Percentiles rank a stretch among this genome's conserved stretches.
Evolutionary conservation across 169 alveolate species (phyloP).

Genomic region (Plasmodium gallinaceum): DNA sequence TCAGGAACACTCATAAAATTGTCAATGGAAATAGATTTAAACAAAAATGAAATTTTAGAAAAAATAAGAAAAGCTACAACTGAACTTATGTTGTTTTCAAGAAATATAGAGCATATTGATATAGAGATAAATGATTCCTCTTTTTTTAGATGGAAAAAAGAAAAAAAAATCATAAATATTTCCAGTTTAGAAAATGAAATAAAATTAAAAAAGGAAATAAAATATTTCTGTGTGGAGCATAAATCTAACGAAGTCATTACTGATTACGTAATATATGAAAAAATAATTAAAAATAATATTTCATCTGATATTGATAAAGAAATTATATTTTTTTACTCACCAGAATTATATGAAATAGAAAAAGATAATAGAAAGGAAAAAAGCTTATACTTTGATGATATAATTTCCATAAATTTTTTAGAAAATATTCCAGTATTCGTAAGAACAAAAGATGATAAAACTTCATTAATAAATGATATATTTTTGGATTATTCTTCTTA

Average conservation of each 20-base stretch:
- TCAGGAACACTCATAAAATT: conserved; percentile 45
- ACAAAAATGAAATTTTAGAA: conserved; percentile 9
- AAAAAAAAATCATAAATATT: conserved; percentile 1
- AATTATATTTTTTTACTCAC: background rate
- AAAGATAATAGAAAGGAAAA: conserved; percentile 9
- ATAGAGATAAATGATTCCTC: conserved; percentile 24
- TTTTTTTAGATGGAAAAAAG: conserved; percentile 20
- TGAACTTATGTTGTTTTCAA: conserved; percentile 8
- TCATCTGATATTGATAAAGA: background rate
- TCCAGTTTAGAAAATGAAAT: conserved; percentile 1
- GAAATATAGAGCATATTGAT: conserved; percentile 21
- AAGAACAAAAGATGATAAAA: conserved; percentile 15
- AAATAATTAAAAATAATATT: background rate
- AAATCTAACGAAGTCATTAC: background rate
- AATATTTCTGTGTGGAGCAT: conserved; percentile 14
- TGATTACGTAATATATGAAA: conserved; percentile 20
- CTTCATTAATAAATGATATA: conserved; percentile 10
- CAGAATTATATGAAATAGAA: background rate
- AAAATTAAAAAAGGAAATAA: background rate
- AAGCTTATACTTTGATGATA: background rate
- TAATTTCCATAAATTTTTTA: conserved; percentile 1
- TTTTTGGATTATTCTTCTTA: background rate
- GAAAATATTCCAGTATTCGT: conserved; percentile 27
- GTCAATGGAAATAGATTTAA: conserved; percentile 1
- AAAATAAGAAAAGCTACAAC: conserved; percentile 42